Conservation (phyloP, 306 rosid genomes). For the Morella rubra region DNA sequence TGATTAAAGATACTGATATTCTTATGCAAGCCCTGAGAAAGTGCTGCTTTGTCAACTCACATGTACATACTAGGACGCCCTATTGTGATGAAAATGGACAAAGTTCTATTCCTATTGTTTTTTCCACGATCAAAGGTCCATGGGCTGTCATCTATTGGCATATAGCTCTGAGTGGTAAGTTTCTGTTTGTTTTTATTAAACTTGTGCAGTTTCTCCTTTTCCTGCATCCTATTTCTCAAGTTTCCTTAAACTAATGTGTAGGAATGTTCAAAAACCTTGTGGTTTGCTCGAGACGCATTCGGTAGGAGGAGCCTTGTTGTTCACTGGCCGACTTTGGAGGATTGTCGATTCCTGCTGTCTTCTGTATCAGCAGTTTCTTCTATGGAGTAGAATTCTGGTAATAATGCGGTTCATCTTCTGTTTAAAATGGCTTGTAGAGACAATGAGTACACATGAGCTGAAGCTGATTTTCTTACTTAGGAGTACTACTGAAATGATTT, state of each 20-base stretch:
- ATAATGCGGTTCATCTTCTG: slow-evolving; percentile 13
- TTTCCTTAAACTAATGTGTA: slow-evolving; percentile 25
- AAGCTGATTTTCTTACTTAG: not conserved
- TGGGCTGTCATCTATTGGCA: slow-evolving; percentile 97
- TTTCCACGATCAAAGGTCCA: slow-evolving; percentile 80
- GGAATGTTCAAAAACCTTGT: slow-evolving; percentile 74
- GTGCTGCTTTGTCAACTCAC: slow-evolving; percentile 49
- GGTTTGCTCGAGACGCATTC: slow-evolving; percentile 97
- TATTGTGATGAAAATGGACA: slow-evolving; percentile 32
- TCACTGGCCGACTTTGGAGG: slow-evolving; percentile 89
- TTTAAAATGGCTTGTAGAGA: not conserved
- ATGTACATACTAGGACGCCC: slow-evolving; percentile 22
- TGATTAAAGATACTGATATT: slow-evolving; percentile 70
- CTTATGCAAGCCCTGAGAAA: slow-evolving; percentile 59
- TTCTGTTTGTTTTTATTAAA: slow-evolving; percentile 20
- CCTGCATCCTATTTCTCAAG: slow-evolving; percentile 18
- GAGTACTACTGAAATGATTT: not conserved
- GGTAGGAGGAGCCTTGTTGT: slow-evolving; percentile 94
- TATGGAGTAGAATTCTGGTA: slow-evolving; percentile 56
- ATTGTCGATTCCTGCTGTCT: slow-evolving; percentile 67
- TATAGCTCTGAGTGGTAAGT: slow-evolving; percentile 80
- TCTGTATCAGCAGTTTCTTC: slow-evolving; percentile 77
- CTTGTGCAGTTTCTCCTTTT: not conserved
- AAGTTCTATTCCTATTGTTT: slow-evolving; percentile 47
- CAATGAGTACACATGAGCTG: not conserved